Evolutionary conservation across 495 filamentous ascomycete genomes (phyloP).

Genomic region (Xylaria nigripes): DNA sequence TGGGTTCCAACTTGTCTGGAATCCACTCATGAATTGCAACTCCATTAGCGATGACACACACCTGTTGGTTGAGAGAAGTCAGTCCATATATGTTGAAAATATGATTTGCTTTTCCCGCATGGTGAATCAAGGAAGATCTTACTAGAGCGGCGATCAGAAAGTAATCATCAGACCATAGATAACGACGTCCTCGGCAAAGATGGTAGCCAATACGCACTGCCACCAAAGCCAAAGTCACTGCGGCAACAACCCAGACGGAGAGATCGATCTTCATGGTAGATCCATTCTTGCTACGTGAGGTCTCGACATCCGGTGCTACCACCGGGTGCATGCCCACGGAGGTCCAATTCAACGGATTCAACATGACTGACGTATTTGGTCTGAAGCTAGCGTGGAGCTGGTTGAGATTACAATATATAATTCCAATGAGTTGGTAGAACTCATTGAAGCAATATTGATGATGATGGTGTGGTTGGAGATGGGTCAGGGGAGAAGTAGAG

Average conservation of each 20-base stretch:
- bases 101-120: neutral
- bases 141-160: slow-evolving; percentile 8
- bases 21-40: slow-evolving; percentile 1
- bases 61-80: neutral
- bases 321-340: neutral
- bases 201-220: slow-evolving; percentile 2
- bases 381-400: neutral
- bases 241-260: neutral
- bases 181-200: slow-evolving; percentile 2
- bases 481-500: no score
- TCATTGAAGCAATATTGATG: neutral
- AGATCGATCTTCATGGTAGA: neutral
- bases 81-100: neutral
- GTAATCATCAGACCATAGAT: slow-evolving; percentile 9
- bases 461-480: no score
- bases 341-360: neutral
- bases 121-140: neutral
- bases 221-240: neutral
- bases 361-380: neutral
- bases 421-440: neutral
- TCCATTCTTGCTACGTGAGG: slow-evolving; percentile 1
- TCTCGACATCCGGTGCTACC: slow-evolving; percentile 8
- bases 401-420: neutral
- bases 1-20: slow-evolving; percentile 9
- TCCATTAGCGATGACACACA: slow-evolving; percentile 1